Percentiles rank a stretch among this genome's conserved stretches.
Evolutionary conservation across 495 filamentous ascomycete genomes (phyloP).

Genomic region (Aspergillus cristatus): DNA sequence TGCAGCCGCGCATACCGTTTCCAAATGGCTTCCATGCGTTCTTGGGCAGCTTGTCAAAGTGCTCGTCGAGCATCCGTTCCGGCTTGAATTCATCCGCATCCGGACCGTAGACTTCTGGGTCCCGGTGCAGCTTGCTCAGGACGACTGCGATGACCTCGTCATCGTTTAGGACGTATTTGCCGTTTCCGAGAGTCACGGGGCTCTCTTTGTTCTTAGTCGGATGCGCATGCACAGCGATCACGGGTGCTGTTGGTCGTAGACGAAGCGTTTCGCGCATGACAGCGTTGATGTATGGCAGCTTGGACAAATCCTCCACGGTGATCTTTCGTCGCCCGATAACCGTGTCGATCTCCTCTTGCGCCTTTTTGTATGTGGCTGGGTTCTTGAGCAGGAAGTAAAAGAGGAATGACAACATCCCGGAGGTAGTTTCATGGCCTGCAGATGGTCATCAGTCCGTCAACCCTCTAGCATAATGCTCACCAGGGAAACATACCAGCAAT

Average conservation of each 20-base stretch:
- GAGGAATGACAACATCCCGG: slow-evolving; percentile 43
- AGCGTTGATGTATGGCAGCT: slow-evolving; percentile 56
- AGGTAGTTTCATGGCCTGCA: slow-evolving; percentile 64
- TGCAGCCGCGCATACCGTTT: slow-evolving; percentile 57
- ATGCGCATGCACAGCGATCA: slow-evolving; percentile 33
- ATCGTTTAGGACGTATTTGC: slow-evolving; percentile 53
- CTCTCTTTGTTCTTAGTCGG: slow-evolving; percentile 42
- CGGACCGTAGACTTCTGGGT: slow-evolving; percentile 54
- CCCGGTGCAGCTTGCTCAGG: slow-evolving; percentile 52
- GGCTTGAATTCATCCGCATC: slow-evolving; percentile 55
- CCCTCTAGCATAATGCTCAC: not conserved
- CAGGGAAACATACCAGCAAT: slow-evolving; percentile 35
- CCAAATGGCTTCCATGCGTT: slow-evolving; percentile 55
- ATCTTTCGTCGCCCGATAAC: slow-evolving; percentile 58
- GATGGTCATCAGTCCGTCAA: slow-evolving; percentile 5
- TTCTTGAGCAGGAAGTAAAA: slow-evolving; percentile 56
- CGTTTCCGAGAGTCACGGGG: slow-evolving; percentile 40
- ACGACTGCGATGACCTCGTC: slow-evolving; percentile 48
- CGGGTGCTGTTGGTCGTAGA: slow-evolving; percentile 49
- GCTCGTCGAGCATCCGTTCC: slow-evolving; percentile 56
- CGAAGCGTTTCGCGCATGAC: slow-evolving; percentile 64
- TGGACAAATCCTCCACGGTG: slow-evolving; percentile 55
- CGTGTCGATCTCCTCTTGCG: slow-evolving; percentile 56
- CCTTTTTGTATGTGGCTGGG: slow-evolving; percentile 47
- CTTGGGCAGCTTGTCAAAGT: slow-evolving; percentile 47